Conservation (phyloP, 2,329 filamentous ascomycete species). For the Blastomyces silverae region DNA sequence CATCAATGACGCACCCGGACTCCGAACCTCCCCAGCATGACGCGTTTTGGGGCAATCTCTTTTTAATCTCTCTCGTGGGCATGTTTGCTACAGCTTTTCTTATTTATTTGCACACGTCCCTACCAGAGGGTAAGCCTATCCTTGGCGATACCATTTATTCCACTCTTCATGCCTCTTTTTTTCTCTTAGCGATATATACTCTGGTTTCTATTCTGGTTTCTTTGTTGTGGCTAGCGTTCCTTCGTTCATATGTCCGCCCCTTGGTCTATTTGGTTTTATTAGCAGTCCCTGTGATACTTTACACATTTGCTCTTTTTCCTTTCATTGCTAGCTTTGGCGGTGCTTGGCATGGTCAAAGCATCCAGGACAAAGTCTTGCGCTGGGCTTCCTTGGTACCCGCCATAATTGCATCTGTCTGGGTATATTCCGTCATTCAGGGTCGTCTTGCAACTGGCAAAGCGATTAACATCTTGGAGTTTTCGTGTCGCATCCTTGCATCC, state of each 20-base stretch:
- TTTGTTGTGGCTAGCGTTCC: slow-evolving; percentile 78
- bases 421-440: slow-evolving; percentile 73
- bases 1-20: slow-evolving; percentile 52
- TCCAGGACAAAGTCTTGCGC: slow-evolving; percentile 87
- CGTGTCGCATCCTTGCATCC: slow-evolving; percentile 75
- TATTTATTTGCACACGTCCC: slow-evolving; percentile 79
- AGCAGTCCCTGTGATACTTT: slow-evolving; percentile 75
- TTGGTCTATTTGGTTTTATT: slow-evolving; percentile 74
- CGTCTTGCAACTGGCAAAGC: slow-evolving; percentile 75
- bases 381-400: slow-evolving; percentile 75
- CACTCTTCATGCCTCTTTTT: slow-evolving; percentile 75
- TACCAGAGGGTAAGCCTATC: slow-evolving; percentile 55
- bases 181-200: slow-evolving; percentile 85
- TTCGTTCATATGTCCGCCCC: slow-evolving; percentile 81
- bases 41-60: slow-evolving; percentile 84
- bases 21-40: slow-evolving; percentile 75
- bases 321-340: slow-evolving; percentile 85
- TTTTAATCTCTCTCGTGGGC: slow-evolving; percentile 73
- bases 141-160: slow-evolving; percentile 93
- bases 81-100: slow-evolving; percentile 84
- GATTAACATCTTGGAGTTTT: slow-evolving; percentile 85
- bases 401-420: slow-evolving; percentile 66
- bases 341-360: slow-evolving; percentile 60
- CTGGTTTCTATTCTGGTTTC: slow-evolving; percentile 83
- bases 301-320: slow-evolving; percentile 86